Evolutionary conservation across 2,329 filamentous ascomycete species (phyloP).

Genomic region (Ceratocystis alfenasii): DNA sequence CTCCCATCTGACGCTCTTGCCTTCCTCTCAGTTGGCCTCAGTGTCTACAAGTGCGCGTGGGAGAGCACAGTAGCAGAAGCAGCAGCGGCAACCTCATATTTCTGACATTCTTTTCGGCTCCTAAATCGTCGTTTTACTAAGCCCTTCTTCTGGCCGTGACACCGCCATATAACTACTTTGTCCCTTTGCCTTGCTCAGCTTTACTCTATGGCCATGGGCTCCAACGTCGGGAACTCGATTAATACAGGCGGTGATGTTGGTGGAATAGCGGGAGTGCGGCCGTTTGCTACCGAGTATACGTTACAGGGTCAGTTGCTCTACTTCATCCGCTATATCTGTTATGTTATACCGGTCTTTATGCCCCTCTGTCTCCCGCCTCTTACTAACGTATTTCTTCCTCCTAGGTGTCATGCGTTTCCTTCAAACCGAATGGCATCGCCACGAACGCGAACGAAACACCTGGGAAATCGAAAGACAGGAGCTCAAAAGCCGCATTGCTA

Average conservation of each 20-base stretch:
- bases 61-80: not conserved
- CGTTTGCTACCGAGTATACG: constrained; percentile 50
- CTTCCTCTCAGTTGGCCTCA: not conserved
- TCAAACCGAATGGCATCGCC: constrained; percentile 97
- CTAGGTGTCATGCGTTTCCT: constrained; percentile 96
- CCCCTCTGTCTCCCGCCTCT: not conserved
- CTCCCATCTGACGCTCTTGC: too few species aligned
- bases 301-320: constrained; percentile 36
- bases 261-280: constrained; percentile 33
- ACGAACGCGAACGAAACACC: constrained; percentile 91
- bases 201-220: constrained; percentile 15
- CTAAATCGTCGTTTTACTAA: not conserved
- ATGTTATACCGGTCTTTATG: not conserved
- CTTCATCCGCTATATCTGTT: not conserved
- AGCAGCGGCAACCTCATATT: not conserved
- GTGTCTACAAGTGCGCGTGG: constrained; percentile 13
- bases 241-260: constrained; percentile 35
- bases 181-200: not conserved
- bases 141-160: not conserved
- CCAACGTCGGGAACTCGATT: constrained; percentile 34
- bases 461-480: constrained; percentile 99
- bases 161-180: not conserved
- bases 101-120: not conserved
- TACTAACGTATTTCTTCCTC: constrained; percentile 8
- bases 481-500: constrained; percentile 95